Percentiles rank a stretch among this genome's conserved stretches.
These are phyloP conservation scores for Pichia exigua DNA, from an alignment of 805 yeast species.

Conservation along the genomic window DNA sequence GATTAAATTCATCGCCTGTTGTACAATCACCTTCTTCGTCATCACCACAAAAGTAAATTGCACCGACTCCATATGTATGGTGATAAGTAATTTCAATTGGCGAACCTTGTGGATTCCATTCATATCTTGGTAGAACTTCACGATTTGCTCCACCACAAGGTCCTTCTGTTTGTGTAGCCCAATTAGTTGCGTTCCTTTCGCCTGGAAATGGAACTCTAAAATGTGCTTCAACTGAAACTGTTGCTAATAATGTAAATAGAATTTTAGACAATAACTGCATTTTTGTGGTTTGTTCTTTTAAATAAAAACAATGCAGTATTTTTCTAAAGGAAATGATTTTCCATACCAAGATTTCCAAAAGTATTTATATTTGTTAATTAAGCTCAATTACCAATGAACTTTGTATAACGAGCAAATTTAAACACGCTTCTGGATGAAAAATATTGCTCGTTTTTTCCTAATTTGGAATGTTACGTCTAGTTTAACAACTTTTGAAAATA, in stretches of 20 bases:
- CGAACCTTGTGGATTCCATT: conserved; percentile 28
- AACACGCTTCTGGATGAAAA: background rate
- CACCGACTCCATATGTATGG: conserved; percentile 21
- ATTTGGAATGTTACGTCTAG: no score
- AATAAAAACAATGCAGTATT: background rate
- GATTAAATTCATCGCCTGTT: conserved; percentile 18
- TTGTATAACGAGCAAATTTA: background rate
- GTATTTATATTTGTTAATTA: no score
- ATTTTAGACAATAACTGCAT: background rate
- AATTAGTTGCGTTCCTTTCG: conserved; percentile 27
- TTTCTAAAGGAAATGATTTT: no score
- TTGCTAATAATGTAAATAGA: conserved; percentile 10
- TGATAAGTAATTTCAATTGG: conserved; percentile 21
- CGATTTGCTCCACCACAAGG: conserved; percentile 28
- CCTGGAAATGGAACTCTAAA: conserved; percentile 28
- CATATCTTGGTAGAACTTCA: conserved; percentile 22
- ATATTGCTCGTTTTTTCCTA: background rate
- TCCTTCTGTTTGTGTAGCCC: conserved; percentile 21
- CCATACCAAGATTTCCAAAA: no score
- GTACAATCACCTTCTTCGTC: conserved; percentile 16
- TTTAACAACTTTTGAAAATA: no score
- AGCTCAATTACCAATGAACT: no score
- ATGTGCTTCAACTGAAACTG: conserved; percentile 17
- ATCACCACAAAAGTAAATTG: conserved; percentile 23
- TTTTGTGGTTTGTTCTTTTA: background rate